Percentiles rank a stretch among this genome's conserved stretches.
phyloP scores from a whole-genome alignment of 805 yeast species.

The Spathaspora arborariae region DNA sequence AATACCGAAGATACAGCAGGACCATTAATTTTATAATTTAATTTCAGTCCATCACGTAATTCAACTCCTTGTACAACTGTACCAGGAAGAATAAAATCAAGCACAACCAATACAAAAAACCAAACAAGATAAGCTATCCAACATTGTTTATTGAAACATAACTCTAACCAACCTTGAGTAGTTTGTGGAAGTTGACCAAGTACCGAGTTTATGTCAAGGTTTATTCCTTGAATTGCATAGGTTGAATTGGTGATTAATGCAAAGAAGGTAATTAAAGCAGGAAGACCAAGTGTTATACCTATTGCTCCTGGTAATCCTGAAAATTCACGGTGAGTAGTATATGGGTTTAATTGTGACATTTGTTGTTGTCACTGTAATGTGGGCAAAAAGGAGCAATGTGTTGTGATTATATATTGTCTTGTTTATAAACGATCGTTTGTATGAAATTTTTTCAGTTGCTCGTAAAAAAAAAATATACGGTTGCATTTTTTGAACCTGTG shows the following conservation, averaged over 20 bases:
- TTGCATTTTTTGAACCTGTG: background rate
- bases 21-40: constrained; percentile 83
- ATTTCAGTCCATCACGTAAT: constrained; percentile 70
- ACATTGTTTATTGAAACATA: constrained; percentile 42
- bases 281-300: constrained; percentile 62
- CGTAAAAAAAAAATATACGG: background rate
- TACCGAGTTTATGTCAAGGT: constrained; percentile 39
- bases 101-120: constrained; percentile 61
- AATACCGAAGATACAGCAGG: constrained; percentile 44
- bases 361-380: no score
- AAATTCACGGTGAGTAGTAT: constrained; percentile 69
- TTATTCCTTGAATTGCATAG: constrained; percentile 49
- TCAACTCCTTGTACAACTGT: constrained; percentile 56
- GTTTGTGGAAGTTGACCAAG: constrained; percentile 29
- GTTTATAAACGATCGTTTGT: background rate
- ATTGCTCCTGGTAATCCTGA: constrained; percentile 74
- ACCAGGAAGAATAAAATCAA: constrained; percentile 65
- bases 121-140: constrained; percentile 69
- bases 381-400: no score
- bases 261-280: constrained; percentile 55
- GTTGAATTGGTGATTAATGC: constrained; percentile 59
- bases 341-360: constrained; percentile 72
- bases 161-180: constrained; percentile 17
- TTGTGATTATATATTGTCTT: no score
- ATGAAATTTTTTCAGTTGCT: background rate